Evolutionary conservation across 768 basidiomycete species (phyloP), one percentile per base, ranked within the genome.

Genomic region (Kondoa subrosea): DNA sequence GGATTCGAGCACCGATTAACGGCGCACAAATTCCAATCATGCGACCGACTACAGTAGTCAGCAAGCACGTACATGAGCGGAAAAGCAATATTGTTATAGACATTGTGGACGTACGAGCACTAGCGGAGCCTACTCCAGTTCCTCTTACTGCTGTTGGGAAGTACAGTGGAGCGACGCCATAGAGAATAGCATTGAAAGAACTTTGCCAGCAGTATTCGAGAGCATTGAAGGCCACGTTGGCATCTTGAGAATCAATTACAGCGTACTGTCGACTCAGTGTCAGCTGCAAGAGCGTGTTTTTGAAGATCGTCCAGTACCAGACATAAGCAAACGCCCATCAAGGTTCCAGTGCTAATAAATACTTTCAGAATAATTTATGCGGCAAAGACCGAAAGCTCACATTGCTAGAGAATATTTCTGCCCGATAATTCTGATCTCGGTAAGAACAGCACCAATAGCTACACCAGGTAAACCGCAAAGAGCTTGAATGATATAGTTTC

Each of bases 401-500:
- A 68, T 56, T 17, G 68, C 68, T 25, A 68, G 4, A 31, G 68
- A 31, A 63, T 64, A 68, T 30, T 68, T 68, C 50, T 68, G 68
- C 4, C 68, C 68, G 31, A 68, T 34, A 30, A 33, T 32, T 17
- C 31, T 25, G 67, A 68, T 57, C 50, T 68, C 68, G 21, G 59
- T 58, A 26, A 64, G 62, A 56, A 30, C 67, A 4, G 68, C 68
- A 15, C 68, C 68, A 29, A 68, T 31, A 2, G 50, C 61, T 2
- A 68, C 68, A 67, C 68, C 68, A 2, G 68, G 68, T 14, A 68
- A 17, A 57, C 68, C 68, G 40, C 62, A 65, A 17, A 66, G 27
- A 32, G 27, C 21, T 57, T 57, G 15, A 15, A 77, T 76, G 61
- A 77, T 67, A 72, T 78, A 78, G 66, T 76, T 74, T 3, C 73